These are phyloP conservation scores for Claviceps pusilla DNA, from an alignment of 2,329 filamentous ascomycete genomes.

Conservation along the genomic window DNA sequence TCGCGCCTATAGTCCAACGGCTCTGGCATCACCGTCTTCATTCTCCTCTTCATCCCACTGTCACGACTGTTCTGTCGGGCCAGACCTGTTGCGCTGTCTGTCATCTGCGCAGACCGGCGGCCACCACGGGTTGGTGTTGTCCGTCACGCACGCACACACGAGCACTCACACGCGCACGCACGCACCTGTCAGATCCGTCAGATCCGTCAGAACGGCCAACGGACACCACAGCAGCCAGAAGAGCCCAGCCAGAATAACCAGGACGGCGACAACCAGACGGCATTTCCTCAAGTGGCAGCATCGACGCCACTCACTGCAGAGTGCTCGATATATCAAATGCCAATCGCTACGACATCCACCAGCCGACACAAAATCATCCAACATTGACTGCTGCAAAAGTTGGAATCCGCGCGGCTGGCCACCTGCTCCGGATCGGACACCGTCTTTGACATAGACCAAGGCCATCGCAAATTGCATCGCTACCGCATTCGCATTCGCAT, in stretches of 20 bases:
- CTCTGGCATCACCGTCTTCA: neutral
- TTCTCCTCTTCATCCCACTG: neutral
- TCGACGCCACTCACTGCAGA: slow-evolving; percentile 1
- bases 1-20: neutral
- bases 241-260: too few species aligned
- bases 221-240: too few species aligned
- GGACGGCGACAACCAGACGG: neutral
- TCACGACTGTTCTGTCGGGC: neutral
- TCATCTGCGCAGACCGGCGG: neutral
- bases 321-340: neutral
- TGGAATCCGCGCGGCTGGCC: neutral
- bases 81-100: neutral
- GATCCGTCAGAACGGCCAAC: neutral
- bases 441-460: neutral
- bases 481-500: neutral
- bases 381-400: neutral
- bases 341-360: neutral
- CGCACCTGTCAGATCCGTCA: too few species aligned
- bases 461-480: neutral
- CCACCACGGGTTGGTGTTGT: neutral
- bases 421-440: slow-evolving; percentile 2
- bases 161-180: too few species aligned
- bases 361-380: neutral
- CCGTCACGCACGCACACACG: neutral
- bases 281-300: slow-evolving; percentile 1